These are phyloP conservation scores for Tolypocladium guangdongense DNA, from an alignment of 2,329 filamentous ascomycete genomes.

Conservation along the genomic window DNA sequence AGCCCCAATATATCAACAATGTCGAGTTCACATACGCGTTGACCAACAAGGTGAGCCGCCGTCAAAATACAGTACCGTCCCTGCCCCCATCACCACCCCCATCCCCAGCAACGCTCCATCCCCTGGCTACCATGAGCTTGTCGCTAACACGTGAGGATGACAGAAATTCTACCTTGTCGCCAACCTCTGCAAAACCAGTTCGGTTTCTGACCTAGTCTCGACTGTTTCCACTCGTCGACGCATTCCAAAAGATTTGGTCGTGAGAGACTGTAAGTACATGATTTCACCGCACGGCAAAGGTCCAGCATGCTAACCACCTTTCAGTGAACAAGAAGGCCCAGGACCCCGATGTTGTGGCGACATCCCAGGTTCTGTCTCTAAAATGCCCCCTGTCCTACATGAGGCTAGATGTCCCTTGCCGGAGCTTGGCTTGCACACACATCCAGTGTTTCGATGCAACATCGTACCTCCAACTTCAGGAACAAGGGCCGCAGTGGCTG, in stretches of 20 bases:
- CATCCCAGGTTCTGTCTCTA: conserved; percentile 77
- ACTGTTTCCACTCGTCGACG: conserved; percentile 55
- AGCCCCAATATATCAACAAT: conserved; percentile 61
- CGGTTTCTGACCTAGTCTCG: conserved; percentile 60
- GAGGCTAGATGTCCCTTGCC: conserved; percentile 68
- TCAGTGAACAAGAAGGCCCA: conserved; percentile 70
- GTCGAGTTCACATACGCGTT: conserved; percentile 86
- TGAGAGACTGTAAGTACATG: conserved; percentile 63
- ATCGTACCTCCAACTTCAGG: conserved; percentile 86
- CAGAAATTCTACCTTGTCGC: conserved; percentile 65
- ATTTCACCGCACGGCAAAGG: neutral
- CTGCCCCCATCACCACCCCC: neutral
- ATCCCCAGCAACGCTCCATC: neutral
- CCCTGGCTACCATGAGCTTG: neutral
- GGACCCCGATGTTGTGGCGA: conserved; percentile 82
- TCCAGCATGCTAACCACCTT: neutral
- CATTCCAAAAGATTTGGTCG: conserved; percentile 70
- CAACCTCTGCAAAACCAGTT: conserved; percentile 63
- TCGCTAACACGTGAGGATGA: conserved; percentile 8
- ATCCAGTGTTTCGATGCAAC: conserved; percentile 91
- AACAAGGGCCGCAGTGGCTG: conserved; percentile 94
- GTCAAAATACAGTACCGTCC: neutral
- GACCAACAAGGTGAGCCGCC: conserved; percentile 64
- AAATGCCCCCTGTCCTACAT: conserved; percentile 88
- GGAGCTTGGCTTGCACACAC: conserved; percentile 71